Base-by-base conservation (phyloP, 2,329 filamentous ascomycete genomes). In the Coniochaeta pulveracea region DNA sequence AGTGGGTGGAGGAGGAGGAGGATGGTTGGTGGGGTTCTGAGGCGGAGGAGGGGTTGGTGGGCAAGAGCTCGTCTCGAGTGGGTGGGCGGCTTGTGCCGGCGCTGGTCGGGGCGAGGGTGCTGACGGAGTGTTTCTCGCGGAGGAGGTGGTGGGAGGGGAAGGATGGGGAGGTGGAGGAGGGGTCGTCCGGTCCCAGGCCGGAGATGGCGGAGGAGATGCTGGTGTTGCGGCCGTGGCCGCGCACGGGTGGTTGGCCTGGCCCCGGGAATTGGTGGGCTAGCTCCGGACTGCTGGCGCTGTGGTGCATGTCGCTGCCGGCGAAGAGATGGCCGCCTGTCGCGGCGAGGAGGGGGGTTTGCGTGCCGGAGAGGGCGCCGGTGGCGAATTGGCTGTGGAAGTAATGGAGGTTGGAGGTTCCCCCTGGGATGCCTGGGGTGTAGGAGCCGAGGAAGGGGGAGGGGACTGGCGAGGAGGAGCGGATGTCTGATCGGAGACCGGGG, bases 361-460 rank as follows among this genome's bases (percentile, higher is more conserved):
- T 24, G 8, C 30, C 30, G 19, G 16, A 19, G 9, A 9, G 22
- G n/a, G n/a, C n/a, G 22, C 22, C 22, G 22, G 22, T 24, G 6
- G 76, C 73, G 4, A 89, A 64, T 43, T 86, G 83, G 12, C 80
- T 75, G 51, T 88, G 83, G 49, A 91, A 89, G 55, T 89, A 91
- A 52, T 80, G 79, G 46, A 89, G 66, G 45, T 84, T 86, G 9
- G 79, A 79, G 9, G 80, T 80, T 19, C 80, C 80, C 37, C 82
- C 80, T 5, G 80, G 69, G 28, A 80, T 70, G 1, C 74, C 74
- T 3, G 72, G 72, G 14, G 72, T 74, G n/a, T 18, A 15, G 12
- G 66, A 61, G 47, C 65, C 65, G 43, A 64, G 78, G 45, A 71
- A 61, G 16, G 18, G 17, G 16, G 6, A 4, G 18, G 19, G 28